These are phyloP conservation scores for Mucor velutinosus DNA, from an alignment of 371 early-diverging fungal genomes.

Conservation along the genomic window DNA sequence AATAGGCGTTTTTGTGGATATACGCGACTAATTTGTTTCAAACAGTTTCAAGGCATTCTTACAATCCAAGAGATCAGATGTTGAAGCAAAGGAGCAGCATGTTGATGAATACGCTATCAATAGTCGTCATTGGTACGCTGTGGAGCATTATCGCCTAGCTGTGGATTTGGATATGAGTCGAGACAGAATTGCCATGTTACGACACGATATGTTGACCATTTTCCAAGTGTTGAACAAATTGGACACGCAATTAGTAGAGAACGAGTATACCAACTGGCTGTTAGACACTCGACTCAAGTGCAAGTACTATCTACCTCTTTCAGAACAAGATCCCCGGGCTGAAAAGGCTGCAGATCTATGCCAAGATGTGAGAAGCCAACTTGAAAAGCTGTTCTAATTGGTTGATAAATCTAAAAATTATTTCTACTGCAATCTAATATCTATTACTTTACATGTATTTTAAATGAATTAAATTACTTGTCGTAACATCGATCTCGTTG, in stretches of 20 bases:
- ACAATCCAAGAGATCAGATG: neutral
- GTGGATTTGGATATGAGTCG: slow-evolving; percentile 46
- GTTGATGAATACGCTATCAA: neutral
- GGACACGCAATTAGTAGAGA: slow-evolving; percentile 47
- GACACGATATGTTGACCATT: slow-evolving; percentile 48
- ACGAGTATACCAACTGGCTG: slow-evolving; percentile 58
- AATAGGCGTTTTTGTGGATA: neutral
- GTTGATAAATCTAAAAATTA: neutral
- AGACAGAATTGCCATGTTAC: slow-evolving; percentile 49
- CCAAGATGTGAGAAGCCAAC: slow-evolving; percentile 9
- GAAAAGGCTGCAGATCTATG: slow-evolving; percentile 6
- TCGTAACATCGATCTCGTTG: neutral
- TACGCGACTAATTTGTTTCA: neutral
- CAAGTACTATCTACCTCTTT: slow-evolving; percentile 1
- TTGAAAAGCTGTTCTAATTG: slow-evolving; percentile 2
- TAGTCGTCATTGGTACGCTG: slow-evolving; percentile 19
- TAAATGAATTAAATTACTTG: neutral
- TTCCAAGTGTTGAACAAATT: slow-evolving; percentile 52
- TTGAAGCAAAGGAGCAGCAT: neutral
- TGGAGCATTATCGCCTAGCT: slow-evolving; percentile 45
- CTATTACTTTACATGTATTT: neutral
- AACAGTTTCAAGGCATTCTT: slow-evolving; percentile 8
- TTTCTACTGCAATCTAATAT: neutral
- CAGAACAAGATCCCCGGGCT: neutral
- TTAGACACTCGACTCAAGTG: slow-evolving; percentile 48